These are phyloP conservation scores for Salix udensis DNA, from an alignment of 345 rosid species.

Conservation along the genomic window DNA sequence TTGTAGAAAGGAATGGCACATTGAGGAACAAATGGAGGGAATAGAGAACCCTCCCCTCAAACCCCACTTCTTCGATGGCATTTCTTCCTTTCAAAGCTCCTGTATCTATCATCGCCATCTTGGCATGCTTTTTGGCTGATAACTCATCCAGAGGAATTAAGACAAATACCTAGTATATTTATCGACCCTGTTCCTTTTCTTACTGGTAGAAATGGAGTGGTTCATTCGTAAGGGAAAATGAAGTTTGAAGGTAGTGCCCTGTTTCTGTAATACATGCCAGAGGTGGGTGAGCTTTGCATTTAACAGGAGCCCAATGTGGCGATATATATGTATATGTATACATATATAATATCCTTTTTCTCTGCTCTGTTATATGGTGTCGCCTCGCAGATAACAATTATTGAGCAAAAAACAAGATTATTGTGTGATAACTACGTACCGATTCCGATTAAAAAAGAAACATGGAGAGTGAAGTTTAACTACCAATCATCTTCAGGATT, in stretches of 20 bases:
- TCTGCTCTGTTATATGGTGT: not conserved
- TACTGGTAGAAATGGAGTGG: not conserved
- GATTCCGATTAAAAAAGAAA: not conserved
- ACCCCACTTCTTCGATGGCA: slow-evolving; percentile 22
- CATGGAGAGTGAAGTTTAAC: not conserved
- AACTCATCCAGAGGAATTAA: not conserved
- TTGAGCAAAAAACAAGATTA: not conserved
- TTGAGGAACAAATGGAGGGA: not conserved
- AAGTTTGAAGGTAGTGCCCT: not conserved
- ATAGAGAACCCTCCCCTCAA: not conserved
- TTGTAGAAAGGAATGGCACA: not conserved
- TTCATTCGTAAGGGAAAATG: slow-evolving; percentile 2
- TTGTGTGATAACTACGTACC: not conserved
- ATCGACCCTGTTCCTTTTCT: slow-evolving; percentile 5
- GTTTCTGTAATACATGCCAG: too few species aligned
- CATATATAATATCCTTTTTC: not conserved
- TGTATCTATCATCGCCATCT: slow-evolving; percentile 3
- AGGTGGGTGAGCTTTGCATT: too few species aligned
- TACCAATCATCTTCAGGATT: not conserved
- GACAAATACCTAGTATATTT: slow-evolving; percentile 25
- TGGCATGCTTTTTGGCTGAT: not conserved
- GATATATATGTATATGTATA: not conserved
- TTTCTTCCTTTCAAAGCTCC: not conserved
- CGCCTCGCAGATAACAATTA: not conserved
- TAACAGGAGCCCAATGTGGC: not conserved